Percentiles rank a stretch among this genome's conserved stretches.
Evolutionary conservation across 345 rosid genomes (phyloP).

Genomic region (Excoecaria cochinchinensis): DNA sequence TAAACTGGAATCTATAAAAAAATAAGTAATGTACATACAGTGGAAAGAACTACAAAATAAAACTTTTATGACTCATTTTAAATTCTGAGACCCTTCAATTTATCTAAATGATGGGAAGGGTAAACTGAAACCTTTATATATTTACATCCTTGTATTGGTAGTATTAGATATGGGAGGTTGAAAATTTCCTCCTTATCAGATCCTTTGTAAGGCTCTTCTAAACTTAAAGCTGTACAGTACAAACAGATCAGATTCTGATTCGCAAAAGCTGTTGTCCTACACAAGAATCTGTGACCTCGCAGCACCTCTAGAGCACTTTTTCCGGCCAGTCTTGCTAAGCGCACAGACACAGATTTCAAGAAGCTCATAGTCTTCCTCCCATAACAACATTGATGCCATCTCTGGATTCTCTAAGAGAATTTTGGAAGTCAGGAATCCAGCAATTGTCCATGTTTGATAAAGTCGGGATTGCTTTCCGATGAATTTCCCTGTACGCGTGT

Average conservation of each 20-base stretch:
- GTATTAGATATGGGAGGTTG: slow-evolving; percentile 2
- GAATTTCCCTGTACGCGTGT: slow-evolving; percentile 79
- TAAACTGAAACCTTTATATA: not conserved
- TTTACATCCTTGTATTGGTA: not conserved
- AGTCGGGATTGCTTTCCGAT: slow-evolving; percentile 89
- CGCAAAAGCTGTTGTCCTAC: slow-evolving; percentile 28
- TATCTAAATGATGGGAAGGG: slow-evolving; percentile 7
- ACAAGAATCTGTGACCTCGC: slow-evolving; percentile 90
- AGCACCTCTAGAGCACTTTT: slow-evolving; percentile 85
- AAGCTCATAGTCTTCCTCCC: slow-evolving; percentile 95
- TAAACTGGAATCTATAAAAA: not conserved
- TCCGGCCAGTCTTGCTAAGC: slow-evolving; percentile 72
- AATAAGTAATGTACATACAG: not conserved
- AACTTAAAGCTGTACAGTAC: slow-evolving; percentile 33
- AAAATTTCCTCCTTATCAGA: slow-evolving; percentile 7
- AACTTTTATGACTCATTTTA: not conserved
- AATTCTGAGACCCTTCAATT: not conserved
- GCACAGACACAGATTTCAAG: slow-evolving; percentile 87
- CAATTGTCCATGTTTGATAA: slow-evolving; percentile 90
- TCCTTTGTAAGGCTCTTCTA: slow-evolving; percentile 17
- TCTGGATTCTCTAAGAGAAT: slow-evolving; percentile 76
- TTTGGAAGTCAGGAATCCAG: slow-evolving; percentile 84
- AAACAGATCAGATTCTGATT: slow-evolving; percentile 6
- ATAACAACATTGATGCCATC: slow-evolving; percentile 71
- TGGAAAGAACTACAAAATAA: not conserved